Conservation (phyloP, 2,329 filamentous ascomycete genomes). For the Hypoxylon sp. region DNA sequence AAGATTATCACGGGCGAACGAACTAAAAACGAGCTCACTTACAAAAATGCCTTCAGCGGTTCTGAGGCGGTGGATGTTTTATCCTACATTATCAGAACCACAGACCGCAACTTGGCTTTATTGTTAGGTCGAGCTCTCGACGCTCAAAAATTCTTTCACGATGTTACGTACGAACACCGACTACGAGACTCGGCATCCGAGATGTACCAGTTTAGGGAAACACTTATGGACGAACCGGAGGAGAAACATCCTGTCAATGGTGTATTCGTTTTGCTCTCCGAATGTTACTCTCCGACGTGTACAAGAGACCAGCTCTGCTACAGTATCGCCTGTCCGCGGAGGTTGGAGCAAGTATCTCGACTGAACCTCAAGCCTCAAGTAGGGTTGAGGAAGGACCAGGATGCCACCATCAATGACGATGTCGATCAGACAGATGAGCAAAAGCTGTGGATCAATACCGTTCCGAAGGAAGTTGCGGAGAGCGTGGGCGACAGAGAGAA, state of each 20-base stretch:
- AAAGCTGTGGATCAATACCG: constrained; percentile 99
- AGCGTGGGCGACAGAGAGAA: constrained; percentile 90
- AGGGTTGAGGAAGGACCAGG: constrained; percentile 75
- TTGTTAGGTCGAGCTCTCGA: constrained; percentile 91
- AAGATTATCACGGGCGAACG: constrained; percentile 86
- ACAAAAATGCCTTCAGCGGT: constrained; percentile 96
- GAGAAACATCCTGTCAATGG: constrained; percentile 82
- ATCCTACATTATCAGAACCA: constrained; percentile 96
- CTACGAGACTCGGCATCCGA: constrained; percentile 93
- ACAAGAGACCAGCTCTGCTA: constrained; percentile 96
- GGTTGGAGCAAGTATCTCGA: constrained; percentile 92
- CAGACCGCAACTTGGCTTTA: constrained; percentile 91
- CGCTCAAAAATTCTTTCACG: constrained; percentile 98
- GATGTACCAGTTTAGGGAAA: constrained; percentile 97
- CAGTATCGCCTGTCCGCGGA: constrained; percentile 93
- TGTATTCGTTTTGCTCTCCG: constrained; percentile 93
- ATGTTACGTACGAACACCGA: constrained; percentile 97
- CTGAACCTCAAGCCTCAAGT: constrained; percentile 93
- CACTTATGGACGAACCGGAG: constrained; percentile 83
- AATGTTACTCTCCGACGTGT: constrained; percentile 98
- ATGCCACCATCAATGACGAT: constrained; percentile 73
- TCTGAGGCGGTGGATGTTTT: constrained; percentile 95
- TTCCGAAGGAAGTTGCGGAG: constrained; percentile 93
- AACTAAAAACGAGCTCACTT: constrained; percentile 95
- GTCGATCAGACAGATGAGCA: constrained; percentile 88